phyloP scores from a whole-genome alignment of 2,329 filamentous ascomycete species.

The Monilinia aucupariae region DNA sequence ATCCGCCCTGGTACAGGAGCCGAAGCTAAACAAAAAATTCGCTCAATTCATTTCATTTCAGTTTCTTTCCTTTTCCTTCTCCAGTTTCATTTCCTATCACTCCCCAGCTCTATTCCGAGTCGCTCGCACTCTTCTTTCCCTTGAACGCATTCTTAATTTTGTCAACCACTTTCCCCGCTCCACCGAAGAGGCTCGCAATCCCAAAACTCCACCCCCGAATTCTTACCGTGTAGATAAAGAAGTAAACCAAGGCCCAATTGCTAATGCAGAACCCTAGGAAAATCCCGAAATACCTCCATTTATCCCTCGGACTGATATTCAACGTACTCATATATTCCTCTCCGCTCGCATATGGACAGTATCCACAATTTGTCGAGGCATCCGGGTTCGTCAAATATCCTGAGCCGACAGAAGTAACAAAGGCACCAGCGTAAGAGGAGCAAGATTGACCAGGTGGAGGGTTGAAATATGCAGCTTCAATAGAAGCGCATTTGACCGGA shows the following conservation, averaged over 20 bases:
- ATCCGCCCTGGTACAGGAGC: neutral
- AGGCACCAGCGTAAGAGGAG: constrained; percentile 55
- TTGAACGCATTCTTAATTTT: constrained; percentile 33
- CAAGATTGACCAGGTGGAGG: constrained; percentile 62
- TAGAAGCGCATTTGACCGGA: constrained; percentile 43
- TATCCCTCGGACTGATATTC: constrained; percentile 48
- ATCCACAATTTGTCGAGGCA: constrained; percentile 56
- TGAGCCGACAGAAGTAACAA: constrained; percentile 42
- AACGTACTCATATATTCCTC: constrained; percentile 59
- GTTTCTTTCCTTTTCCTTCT: neutral
- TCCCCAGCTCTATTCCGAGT: neutral
- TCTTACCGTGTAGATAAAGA: constrained; percentile 70
- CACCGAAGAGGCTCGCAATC: constrained; percentile 51
- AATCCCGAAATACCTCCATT: constrained; percentile 69
- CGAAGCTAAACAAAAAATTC: neutral
- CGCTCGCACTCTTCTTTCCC: constrained; percentile 11
- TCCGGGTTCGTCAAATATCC: constrained; percentile 61
- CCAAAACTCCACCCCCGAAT: constrained; percentile 68
- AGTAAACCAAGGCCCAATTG: constrained; percentile 69
- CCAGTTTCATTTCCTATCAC: neutral
- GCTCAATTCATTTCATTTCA: neutral
- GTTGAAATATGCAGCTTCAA: constrained; percentile 58
- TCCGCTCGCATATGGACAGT: constrained; percentile 59
- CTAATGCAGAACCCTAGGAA: constrained; percentile 65
- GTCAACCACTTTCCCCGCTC: constrained; percentile 40